A percentile compares a stretch with the other conserved stretches of the same genome.
phyloP scores from a whole-genome alignment of 352 stramenopile species.

The Phytopythium montanum region DNA sequence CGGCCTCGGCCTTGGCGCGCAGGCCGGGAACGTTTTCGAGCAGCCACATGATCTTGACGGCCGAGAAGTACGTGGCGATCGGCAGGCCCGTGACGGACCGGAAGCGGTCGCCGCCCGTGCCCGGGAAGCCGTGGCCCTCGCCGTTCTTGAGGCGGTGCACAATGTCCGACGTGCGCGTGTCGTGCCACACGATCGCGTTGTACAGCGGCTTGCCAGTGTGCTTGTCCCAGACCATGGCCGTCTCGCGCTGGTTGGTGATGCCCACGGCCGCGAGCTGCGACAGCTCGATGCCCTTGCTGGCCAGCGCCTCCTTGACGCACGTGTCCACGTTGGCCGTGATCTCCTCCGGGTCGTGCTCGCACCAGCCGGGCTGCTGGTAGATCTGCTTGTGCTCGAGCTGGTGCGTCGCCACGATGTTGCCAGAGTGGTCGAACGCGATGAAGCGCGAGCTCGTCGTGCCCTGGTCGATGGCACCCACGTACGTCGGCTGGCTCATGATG shows the following conservation, averaged over 20 bases:
- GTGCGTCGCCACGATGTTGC: conserved; percentile 86
- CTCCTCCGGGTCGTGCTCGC: conserved; percentile 97
- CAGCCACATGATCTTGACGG: conserved; percentile 97
- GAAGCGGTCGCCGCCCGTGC: conserved; percentile 61
- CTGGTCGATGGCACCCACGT: conserved; percentile 94
- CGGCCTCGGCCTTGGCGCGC: conserved; percentile 77
- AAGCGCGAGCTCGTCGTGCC: conserved; percentile 97
- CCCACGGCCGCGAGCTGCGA: conserved; percentile 90
- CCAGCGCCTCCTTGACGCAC: conserved; percentile 75
- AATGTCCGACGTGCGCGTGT: conserved; percentile 93
- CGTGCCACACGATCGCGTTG: conserved; percentile 99
- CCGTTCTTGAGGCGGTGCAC: conserved; percentile 73
- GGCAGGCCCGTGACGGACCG: conserved; percentile 91
- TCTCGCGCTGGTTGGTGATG: conserved; percentile 99
- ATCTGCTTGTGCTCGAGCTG: conserved; percentile 97
- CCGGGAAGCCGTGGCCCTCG: conserved; percentile 46
- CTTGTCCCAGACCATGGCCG: conserved; percentile 96
- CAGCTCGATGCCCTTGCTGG: conserved; percentile 56
- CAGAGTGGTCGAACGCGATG: conserved; percentile 92
- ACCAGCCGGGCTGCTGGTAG: conserved; percentile 94
- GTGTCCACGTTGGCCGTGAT: conserved; percentile 89
- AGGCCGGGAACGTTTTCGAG: conserved; percentile 93
- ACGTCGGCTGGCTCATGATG: conserved; percentile 42
- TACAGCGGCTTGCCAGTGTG: conserved; percentile 95
- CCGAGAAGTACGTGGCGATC: conserved; percentile 97